Evolutionary conservation across 345 rosid species (phyloP).

Genomic region (Stellera chamaejasme): DNA sequence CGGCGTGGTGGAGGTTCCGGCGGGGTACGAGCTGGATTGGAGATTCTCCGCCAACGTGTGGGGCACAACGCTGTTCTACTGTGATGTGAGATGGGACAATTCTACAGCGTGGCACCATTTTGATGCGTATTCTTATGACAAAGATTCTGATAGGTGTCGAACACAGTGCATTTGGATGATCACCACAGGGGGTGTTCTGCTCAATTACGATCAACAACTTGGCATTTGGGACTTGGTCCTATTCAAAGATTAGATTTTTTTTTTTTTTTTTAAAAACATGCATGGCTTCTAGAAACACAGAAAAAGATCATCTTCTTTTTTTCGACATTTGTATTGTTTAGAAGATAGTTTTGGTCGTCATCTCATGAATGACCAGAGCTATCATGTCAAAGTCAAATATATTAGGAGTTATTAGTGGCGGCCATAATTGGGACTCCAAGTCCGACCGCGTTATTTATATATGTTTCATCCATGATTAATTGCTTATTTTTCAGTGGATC

Average conservation of each 20-base stretch:
- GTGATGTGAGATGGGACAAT: conserved; percentile 13
- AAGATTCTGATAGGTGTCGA: conserved; percentile 9
- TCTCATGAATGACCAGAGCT: no score
- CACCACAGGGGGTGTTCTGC: neutral
- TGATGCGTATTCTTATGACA: conserved; percentile 8
- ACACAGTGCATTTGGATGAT: conserved; percentile 6
- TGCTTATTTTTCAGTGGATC: no score
- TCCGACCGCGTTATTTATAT: no score
- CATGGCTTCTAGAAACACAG: no score
- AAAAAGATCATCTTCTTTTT: no score
- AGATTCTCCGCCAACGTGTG: conserved; percentile 10
- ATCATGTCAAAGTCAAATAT: no score
- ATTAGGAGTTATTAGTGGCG: no score
- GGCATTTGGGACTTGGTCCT: conserved; percentile 9
- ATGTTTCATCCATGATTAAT: no score
- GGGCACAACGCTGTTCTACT: conserved; percentile 16
- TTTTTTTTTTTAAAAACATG: neutral
- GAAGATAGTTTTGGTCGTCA: no score
- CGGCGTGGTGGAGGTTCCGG: neutral
- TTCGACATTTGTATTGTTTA: no score
- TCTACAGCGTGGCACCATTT: conserved; percentile 8
- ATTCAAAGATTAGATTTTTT: conserved; percentile 2
- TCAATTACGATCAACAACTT: neutral
- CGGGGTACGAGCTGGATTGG: conserved; percentile 9
- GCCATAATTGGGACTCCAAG: no score